These are phyloP conservation scores for Colletotrichum limetticola DNA, from an alignment of 2,329 filamentous ascomycete genomes.

Conservation along the genomic window DNA sequence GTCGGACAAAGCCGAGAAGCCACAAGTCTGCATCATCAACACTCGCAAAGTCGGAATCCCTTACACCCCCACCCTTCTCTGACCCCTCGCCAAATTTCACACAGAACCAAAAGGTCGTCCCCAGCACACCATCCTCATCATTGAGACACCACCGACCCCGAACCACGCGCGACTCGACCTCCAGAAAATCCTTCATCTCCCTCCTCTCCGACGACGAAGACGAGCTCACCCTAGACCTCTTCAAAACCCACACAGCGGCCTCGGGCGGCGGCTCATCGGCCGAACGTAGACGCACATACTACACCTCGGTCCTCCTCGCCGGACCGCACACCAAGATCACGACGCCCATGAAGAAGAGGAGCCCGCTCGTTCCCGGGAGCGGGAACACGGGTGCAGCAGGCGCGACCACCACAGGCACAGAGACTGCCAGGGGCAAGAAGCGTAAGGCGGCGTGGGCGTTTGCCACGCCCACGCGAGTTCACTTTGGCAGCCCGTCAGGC, in stretches of 20 bases:
- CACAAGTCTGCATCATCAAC: background rate
- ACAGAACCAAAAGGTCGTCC: background rate
- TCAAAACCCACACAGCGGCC: slow-evolving; percentile 36
- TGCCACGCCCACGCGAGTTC: slow-evolving; percentile 15
- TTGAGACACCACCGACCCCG: background rate
- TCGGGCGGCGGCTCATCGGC: background rate
- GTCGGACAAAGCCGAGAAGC: background rate
- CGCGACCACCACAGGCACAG: background rate
- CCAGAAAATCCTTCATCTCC: slow-evolving; percentile 53
- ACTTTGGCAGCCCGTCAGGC: slow-evolving; percentile 36
- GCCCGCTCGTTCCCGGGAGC: background rate
- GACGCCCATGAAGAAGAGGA: slow-evolving; percentile 22
- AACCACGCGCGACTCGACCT: slow-evolving; percentile 37
- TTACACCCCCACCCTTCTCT: background rate
- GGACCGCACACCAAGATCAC: slow-evolving; percentile 13
- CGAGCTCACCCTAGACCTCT: slow-evolving; percentile 49
- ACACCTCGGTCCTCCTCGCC: slow-evolving; percentile 12
- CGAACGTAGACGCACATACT: background rate
- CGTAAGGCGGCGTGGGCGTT: slow-evolving; percentile 29
- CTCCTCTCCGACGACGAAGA: slow-evolving; percentile 52
- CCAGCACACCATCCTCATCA: background rate
- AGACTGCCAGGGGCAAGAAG: background rate
- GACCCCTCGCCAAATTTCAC: background rate
- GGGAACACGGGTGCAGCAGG: background rate
- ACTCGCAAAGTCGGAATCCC: background rate